Conservation (phyloP, 202 grass and related monocot genomes). For the Saccharum hybrid region DNA sequence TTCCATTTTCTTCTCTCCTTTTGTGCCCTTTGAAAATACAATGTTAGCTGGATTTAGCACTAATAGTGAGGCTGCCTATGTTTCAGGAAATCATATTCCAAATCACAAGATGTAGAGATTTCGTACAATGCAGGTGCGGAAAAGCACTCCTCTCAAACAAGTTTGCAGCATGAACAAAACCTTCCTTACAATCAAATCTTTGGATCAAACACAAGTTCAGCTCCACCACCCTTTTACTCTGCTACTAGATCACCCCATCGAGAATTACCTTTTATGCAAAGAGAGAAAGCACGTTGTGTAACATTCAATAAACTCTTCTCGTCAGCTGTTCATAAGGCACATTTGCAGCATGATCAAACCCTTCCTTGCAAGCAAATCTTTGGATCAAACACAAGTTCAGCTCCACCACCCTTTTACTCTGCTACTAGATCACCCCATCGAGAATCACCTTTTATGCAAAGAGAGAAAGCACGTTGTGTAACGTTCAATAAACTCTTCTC, state of each 20-base stretch:
- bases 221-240: conserved; percentile 53
- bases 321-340: conserved; percentile 32
- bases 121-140: conserved; percentile 23
- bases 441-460: conserved; percentile 36
- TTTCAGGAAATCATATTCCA: conserved; percentile 34
- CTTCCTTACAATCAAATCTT: conserved; percentile 49
- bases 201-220: conserved; percentile 55
- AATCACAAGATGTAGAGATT: conserved; percentile 44
- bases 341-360: conserved; percentile 15
- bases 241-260: conserved; percentile 48
- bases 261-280: conserved; percentile 28
- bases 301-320: conserved; percentile 13
- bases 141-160: conserved; percentile 27
- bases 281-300: not conserved
- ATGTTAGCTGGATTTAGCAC: conserved; percentile 17
- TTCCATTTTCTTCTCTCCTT: not conserved
- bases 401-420: conserved; percentile 44
- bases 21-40: not conserved
- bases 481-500: conserved; percentile 13
- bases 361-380: conserved; percentile 48
- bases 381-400: conserved; percentile 55
- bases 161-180: conserved; percentile 15
- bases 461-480: not conserved
- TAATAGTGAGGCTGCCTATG: not conserved
- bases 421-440: conserved; percentile 29